Evolutionary conservation across 1,284 basidiomycete genomes (phyloP).

Genomic region (Naganishia albida): DNA sequence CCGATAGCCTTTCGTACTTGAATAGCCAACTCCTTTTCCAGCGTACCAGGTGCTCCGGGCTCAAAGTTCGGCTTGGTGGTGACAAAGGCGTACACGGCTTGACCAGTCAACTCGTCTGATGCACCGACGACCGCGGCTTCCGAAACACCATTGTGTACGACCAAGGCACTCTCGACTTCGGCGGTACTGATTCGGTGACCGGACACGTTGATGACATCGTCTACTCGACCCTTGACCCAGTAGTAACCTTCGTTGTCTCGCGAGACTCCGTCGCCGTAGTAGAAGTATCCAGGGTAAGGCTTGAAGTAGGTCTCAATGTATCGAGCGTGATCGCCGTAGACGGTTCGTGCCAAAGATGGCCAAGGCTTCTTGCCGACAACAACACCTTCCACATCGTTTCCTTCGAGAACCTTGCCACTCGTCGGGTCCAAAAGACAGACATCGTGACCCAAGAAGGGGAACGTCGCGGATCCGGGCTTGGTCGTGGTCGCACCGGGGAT

Average conservation of each 20-base stretch:
- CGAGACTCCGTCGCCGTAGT: constrained; percentile 94
- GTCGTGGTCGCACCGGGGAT: constrained; percentile 93
- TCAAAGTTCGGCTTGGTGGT: constrained; percentile 66
- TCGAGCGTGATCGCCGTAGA: constrained; percentile 87
- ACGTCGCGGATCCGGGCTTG: constrained; percentile 94
- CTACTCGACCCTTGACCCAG: constrained; percentile 97
- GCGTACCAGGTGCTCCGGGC: constrained; percentile 51
- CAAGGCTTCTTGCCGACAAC: constrained; percentile 83
- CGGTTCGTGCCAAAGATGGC: constrained; percentile 95
- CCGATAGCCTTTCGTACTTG: constrained; percentile 96
- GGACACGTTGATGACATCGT: constrained; percentile 72
- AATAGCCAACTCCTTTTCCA: constrained; percentile 84
- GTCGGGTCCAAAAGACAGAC: constrained; percentile 80
- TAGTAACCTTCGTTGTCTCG: constrained; percentile 95
- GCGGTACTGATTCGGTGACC: constrained; percentile 96
- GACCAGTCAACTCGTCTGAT: constrained; percentile 75
- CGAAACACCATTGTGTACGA: constrained; percentile 89
- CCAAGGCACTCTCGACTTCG: constrained; percentile 95
- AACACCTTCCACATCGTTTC: constrained; percentile 87
- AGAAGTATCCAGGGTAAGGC: constrained; percentile 54
- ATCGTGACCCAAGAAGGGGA: constrained; percentile 96
- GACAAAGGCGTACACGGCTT: constrained; percentile 77
- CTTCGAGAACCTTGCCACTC: constrained; percentile 65
- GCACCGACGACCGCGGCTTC: constrained; percentile 94
- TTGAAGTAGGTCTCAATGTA: constrained; percentile 95